Evolutionary conservation across 2,329 filamentous ascomycete species (phyloP), one percentile per base, ranked within the genome.

Genomic region (Cladophialophora psammophila): DNA sequence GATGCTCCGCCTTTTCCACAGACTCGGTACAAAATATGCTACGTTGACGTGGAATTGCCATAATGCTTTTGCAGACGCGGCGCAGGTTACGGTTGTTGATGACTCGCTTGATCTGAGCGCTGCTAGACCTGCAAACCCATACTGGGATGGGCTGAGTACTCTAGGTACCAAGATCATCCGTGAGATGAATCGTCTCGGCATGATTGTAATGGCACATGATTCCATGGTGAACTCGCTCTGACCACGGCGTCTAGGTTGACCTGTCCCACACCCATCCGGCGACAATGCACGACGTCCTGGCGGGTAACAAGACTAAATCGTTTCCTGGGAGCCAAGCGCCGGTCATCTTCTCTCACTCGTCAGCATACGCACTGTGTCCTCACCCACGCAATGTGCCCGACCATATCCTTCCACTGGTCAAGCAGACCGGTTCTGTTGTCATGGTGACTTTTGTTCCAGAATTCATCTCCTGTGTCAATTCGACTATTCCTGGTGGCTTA

Each of bases 11-110:
- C 84, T 87, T 20, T 97, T 90, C 78, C 84, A 95, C 77, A 81
- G 85, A 1, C 84, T 96, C 1, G 94, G 94, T 0, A 93, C 94
- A 3, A 88, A 92, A 59, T 97, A 97, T 75, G 88, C 89, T n/a
- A 97, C 94, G 0, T 81, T 97, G n/a, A 96, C 92, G 1, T 94
- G 96, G 82, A 96, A 96, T 78, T 97, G 94, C 80, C 91, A 96
- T 78, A 98, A 97, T 78, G 86, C 83, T 54, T 97, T 91, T 77
- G 93, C 93, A 56, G 94, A 97, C 76, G 91, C 93, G 3, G 93
- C 93, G 2, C 78, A 94, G 4, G 81, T 90, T 67, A 64, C 79
- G 75, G 40, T 81, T 70, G 72, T 75, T 73, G 65, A 75, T 62
- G 57, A 76, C 66, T 34, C 62, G 4, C 53, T 54, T 10, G 45